phyloP scores from a whole-genome alignment of 2,329 filamentous ascomycete species.

The Alternaria ventricosa region DNA sequence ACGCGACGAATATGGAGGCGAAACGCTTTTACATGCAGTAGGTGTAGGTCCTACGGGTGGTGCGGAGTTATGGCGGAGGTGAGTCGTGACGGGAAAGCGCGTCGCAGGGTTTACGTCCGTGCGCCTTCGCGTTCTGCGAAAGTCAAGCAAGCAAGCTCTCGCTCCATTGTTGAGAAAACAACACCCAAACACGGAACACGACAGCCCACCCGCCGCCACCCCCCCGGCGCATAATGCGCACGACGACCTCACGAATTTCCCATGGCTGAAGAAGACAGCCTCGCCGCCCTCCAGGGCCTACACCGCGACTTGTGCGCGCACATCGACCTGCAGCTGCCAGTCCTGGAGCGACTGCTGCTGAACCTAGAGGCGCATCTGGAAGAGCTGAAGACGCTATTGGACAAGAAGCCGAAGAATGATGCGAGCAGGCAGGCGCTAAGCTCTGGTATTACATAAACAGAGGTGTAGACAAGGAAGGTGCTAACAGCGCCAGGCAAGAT shows the following conservation, averaged over 20 bases:
- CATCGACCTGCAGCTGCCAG: slow-evolving; percentile 72
- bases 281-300: slow-evolving; percentile 81
- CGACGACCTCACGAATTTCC: slow-evolving; percentile 20
- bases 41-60: background rate
- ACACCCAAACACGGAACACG: slow-evolving; percentile 25
- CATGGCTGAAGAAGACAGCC: slow-evolving; percentile 76
- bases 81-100: slow-evolving; percentile 11
- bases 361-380: slow-evolving; percentile 71
- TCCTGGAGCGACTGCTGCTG: slow-evolving; percentile 70
- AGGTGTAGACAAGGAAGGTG: background rate
- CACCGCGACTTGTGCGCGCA: slow-evolving; percentile 84
- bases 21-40: background rate
- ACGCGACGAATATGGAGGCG: slow-evolving; percentile 2
- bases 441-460: slow-evolving; percentile 24
- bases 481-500: slow-evolving; percentile 69
- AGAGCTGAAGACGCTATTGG: slow-evolving; percentile 74
- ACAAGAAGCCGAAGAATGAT: slow-evolving; percentile 76
- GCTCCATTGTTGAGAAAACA: slow-evolving; percentile 28
- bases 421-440: slow-evolving; percentile 72
- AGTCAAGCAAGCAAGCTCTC: slow-evolving; percentile 30
- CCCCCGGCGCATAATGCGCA: slow-evolving; percentile 42
- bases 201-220: slow-evolving; percentile 12
- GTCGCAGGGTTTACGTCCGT: slow-evolving; percentile 28
- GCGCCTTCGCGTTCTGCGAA: slow-evolving; percentile 36
- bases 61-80: slow-evolving; percentile 30